These are phyloP conservation scores for Coemansia sp. DNA, from an alignment of 371 early-diverging fungal species.

Conservation along the genomic window DNA sequence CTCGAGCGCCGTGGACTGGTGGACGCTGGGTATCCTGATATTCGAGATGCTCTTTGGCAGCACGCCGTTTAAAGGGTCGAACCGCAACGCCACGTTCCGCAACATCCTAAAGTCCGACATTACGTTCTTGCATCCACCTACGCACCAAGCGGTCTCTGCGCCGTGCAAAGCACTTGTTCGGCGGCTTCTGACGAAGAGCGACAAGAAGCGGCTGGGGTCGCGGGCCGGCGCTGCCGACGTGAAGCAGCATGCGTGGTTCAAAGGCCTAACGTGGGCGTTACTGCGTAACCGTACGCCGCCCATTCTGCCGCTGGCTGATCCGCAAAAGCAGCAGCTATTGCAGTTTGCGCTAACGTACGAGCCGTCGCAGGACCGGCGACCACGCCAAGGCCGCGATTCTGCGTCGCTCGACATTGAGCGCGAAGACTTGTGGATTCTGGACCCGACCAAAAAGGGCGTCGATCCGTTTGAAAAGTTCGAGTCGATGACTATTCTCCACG, in stretches of 20 bases:
- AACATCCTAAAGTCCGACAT: conserved; percentile 78
- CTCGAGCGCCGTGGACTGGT: conserved; percentile 96
- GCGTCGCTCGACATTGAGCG: conserved; percentile 51
- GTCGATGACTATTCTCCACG: conserved; percentile 53
- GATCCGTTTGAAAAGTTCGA: conserved; percentile 52
- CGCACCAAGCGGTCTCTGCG: conserved; percentile 56
- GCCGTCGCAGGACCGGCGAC: conserved; percentile 44
- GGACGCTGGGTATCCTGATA: conserved; percentile 96
- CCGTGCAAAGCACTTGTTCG: conserved; percentile 74
- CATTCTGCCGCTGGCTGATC: conserved; percentile 75
- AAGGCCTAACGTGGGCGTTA: conserved; percentile 88
- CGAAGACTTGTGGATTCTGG: conserved; percentile 45
- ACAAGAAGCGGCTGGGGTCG: conserved; percentile 79
- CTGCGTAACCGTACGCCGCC: conserved; percentile 85
- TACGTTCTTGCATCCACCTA: conserved; percentile 66
- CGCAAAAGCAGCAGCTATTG: conserved; percentile 52
- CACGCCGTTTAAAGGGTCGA: conserved; percentile 92
- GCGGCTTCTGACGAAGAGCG: conserved; percentile 84
- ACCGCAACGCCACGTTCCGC: conserved; percentile 80
- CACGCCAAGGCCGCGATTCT: conserved; percentile 27
- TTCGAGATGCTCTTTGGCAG: conserved; percentile 95
- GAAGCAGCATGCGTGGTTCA: conserved; percentile 91
- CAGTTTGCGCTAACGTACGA: conserved; percentile 51
- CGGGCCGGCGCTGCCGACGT: conserved; percentile 92
- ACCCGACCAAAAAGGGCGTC: conserved; percentile 34